These are phyloP conservation scores for Pleurotus salmoneostramineus DNA, from an alignment of 768 basidiomycete genomes.

Conservation along the genomic window DNA sequence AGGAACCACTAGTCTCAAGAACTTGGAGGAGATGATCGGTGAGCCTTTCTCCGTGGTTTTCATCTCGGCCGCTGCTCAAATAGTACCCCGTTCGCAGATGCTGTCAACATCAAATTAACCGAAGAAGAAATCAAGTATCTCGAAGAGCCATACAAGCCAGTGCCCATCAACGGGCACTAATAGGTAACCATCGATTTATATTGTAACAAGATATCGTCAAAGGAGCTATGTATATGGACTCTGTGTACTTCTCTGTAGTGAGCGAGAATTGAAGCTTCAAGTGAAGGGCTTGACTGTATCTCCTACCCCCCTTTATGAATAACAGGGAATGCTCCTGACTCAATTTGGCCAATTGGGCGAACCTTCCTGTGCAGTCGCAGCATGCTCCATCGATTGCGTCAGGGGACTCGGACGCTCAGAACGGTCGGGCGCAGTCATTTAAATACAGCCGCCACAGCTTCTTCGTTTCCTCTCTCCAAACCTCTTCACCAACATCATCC, in stretches of 20 bases:
- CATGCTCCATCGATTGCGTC: conserved; percentile 6
- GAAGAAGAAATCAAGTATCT: conserved; percentile 51
- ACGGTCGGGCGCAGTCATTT: not conserved
- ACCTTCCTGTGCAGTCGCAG: not conserved
- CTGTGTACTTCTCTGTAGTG: not conserved
- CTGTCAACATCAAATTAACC: conserved; percentile 39
- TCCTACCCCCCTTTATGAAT: no score
- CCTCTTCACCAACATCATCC: not conserved
- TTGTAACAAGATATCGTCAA: not conserved
- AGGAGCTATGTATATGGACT: not conserved
- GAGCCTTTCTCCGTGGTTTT: conserved; percentile 3
- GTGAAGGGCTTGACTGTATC: no score
- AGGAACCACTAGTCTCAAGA: conserved; percentile 47
- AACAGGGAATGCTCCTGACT: not conserved
- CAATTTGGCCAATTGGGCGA: not conserved
- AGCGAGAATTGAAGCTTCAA: no score
- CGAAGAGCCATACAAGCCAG: conserved; percentile 46
- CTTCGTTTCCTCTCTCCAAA: not conserved
- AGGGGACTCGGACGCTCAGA: not conserved
- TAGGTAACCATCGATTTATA: not conserved
- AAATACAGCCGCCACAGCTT: not conserved
- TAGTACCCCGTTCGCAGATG: conserved; percentile 22
- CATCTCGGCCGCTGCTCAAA: not conserved
- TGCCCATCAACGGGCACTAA: conserved; percentile 38
- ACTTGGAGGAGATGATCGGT: conserved; percentile 51